These are phyloP conservation scores for Debaryomyces psychrophilus DNA, from an alignment of 1,139 yeast genomes.

Conservation along the genomic window DNA sequence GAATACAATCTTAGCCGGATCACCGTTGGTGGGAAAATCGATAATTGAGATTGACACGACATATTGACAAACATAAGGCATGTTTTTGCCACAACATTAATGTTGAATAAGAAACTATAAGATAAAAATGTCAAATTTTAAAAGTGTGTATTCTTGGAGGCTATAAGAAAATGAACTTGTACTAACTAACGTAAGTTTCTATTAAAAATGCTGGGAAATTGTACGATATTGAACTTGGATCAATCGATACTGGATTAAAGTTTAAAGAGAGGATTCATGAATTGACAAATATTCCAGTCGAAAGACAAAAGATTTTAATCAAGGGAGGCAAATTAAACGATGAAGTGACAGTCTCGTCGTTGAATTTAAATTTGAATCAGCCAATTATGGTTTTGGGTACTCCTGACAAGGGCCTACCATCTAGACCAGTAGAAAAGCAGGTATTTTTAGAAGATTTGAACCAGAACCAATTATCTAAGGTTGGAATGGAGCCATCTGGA, in stretches of 20 bases:
- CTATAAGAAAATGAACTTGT: background rate
- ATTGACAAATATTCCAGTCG: slow-evolving; percentile 78
- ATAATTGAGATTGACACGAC: background rate
- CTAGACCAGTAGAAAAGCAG: slow-evolving; percentile 57
- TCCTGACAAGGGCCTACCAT: slow-evolving; percentile 69
- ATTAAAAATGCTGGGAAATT: slow-evolving; percentile 87
- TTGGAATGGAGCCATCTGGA: slow-evolving; percentile 71
- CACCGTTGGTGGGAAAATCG: background rate
- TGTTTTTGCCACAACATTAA: slow-evolving; percentile 8
- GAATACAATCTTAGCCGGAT: too few relatives aligned
- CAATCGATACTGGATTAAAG: slow-evolving; percentile 61
- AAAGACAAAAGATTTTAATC: slow-evolving; percentile 85
- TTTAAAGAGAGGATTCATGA: slow-evolving; percentile 74
- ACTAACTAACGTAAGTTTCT: slow-evolving; percentile 38
- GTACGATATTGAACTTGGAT: slow-evolving; percentile 66
- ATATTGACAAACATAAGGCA: background rate
- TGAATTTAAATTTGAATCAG: slow-evolving; percentile 65
- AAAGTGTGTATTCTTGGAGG: slow-evolving; percentile 11
- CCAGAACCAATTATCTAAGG: slow-evolving; percentile 42
- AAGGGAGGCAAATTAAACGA: slow-evolving; percentile 88
- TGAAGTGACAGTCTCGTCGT: slow-evolving; percentile 47
- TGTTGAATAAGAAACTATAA: background rate
- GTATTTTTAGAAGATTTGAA: slow-evolving; percentile 74
- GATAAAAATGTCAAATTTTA: slow-evolving; percentile 13
- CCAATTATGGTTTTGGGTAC: slow-evolving; percentile 91